Base-by-base conservation (phyloP, 2,329 filamentous ascomycete species). In the Xylaria sp. region DNA sequence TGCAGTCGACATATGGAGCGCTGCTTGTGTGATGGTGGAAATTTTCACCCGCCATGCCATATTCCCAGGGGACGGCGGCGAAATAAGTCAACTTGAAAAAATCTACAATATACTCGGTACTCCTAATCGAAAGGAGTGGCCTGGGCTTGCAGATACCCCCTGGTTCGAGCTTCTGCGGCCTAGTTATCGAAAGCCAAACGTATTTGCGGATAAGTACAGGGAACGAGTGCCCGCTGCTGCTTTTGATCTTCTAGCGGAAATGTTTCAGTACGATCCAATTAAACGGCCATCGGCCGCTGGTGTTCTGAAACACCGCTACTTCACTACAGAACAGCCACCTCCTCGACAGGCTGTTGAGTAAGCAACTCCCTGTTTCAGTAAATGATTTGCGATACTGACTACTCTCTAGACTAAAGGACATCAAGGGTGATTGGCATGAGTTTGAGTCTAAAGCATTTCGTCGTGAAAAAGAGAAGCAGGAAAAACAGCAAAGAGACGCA, bases 351-450 rank as follows among this genome's bases (percentile, higher is more conserved):
- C 94, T 48, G 84, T 91, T 72, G 94, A 97, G 90, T 94, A 87
- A 82, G 91, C 88, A 40, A n/a, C 37, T 53, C n/a, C 35, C 25
- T 40, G 1, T 48, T 27, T 32, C 25, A 29, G 13, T 13, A 4
- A 5, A 51, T 61, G 57, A 60, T 48, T 40, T 44, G 69, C 55
- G 44, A 16, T 35, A 51, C 79, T 83, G 76, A 84, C 77, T 72
- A 69, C 9, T 44, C 57, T 27, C 67, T 71, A 93, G 92, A 76
- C 87, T 99, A 59, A 90, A 91, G 68, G 84, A 90, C 58, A 86
- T 99, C 35, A 89, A 96, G 75, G 96, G 96, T 25, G 96, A 99
- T 75, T 99, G 96, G 96, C 96, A 99, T 78, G 96, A 99, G 79
- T 97, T 98, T 76, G 96, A 99, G 82, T 97, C 93, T 65, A 99